phyloP scores from a whole-genome alignment of 495 filamentous ascomycete genomes.

The Zalerion maritima region DNA sequence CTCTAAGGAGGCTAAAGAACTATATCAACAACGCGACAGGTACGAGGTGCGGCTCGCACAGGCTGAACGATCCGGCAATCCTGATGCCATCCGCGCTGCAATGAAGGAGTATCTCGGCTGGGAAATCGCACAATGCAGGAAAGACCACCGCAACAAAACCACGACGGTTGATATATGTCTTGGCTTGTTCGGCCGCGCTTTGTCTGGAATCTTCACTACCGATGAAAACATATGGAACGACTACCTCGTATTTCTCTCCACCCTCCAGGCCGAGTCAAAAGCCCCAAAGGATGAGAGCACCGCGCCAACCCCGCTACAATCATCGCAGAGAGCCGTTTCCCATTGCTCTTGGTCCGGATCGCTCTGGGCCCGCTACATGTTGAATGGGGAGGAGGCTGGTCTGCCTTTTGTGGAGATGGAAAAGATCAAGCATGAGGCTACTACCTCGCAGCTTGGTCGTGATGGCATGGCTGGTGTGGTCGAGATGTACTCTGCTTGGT shows the following conservation, averaged over 20 bases:
- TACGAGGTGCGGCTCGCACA: constrained; percentile 54
- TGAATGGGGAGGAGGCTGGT: constrained; percentile 63
- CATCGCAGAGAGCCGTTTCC: constrained; percentile 55
- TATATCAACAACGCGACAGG: constrained; percentile 52
- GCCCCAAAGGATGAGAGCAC: constrained; percentile 14
- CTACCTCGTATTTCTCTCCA: constrained; percentile 55
- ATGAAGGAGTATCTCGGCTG: constrained; percentile 69
- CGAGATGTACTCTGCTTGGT: constrained; percentile 85
- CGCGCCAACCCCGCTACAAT: constrained; percentile 24
- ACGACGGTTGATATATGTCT: constrained; percentile 43
- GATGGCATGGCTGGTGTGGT: constrained; percentile 71
- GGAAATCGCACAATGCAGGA: constrained; percentile 50
- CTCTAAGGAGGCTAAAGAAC: constrained; percentile 52
- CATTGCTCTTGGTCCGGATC: constrained; percentile 88
- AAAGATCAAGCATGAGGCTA: constrained; percentile 81
- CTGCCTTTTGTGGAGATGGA: constrained; percentile 67
- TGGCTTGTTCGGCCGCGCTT: constrained; percentile 64
- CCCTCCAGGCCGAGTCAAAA: constrained; percentile 20
- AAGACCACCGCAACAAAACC: constrained; percentile 18
- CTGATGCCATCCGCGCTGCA: constrained; percentile 37
- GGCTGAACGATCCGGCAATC: constrained; percentile 43
- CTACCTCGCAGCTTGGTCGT: constrained; percentile 55
- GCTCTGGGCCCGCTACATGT: constrained; percentile 78
- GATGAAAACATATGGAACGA: constrained; percentile 66
- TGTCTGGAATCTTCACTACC: constrained; percentile 48